Evolutionary conservation across 2,329 filamentous ascomycete species (phyloP).

Genomic region (Talaromyces albobiverticillius): DNA sequence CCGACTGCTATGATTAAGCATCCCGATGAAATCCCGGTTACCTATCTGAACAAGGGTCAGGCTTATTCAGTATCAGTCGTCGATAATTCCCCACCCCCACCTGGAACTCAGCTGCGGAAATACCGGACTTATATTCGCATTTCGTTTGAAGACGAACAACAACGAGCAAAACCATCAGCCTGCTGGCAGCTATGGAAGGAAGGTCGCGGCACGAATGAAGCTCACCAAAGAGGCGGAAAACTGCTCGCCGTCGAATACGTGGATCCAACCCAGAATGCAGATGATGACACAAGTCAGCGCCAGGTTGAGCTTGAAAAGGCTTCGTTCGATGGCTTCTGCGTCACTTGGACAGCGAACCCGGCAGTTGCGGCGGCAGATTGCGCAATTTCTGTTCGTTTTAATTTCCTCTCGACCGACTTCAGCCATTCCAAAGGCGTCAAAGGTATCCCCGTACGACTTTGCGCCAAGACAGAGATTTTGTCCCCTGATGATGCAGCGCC

Average conservation of each 20-base stretch:
- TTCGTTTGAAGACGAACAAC: constrained; percentile 94
- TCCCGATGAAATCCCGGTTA: constrained; percentile 88
- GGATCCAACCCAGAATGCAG: constrained; percentile 58
- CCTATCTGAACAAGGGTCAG: constrained; percentile 96
- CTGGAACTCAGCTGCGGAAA: constrained; percentile 59
- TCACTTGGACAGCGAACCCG: constrained; percentile 76
- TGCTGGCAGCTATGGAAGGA: constrained; percentile 97
- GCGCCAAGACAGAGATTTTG: constrained; percentile 73
- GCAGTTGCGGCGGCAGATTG: constrained; percentile 68
- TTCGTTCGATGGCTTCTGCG: constrained; percentile 91
- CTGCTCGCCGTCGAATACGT: constrained; percentile 95
- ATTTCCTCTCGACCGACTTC: constrained; percentile 97
- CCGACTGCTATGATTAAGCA: constrained; percentile 92
- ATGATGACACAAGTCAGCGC: constrained; percentile 55
- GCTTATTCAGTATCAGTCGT: constrained; percentile 83
- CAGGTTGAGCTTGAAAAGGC: constrained; percentile 69
- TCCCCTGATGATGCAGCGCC: constrained; percentile 8
- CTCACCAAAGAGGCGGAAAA: constrained; percentile 87
- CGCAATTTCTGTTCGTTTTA: constrained; percentile 88
- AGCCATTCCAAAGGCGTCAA: constrained; percentile 99
- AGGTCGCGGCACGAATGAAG: constrained; percentile 90
- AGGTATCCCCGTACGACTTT: constrained; percentile 89
- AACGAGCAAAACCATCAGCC: constrained; percentile 74
- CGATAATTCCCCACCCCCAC: constrained; percentile 67
- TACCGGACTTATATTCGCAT: constrained; percentile 93